Evolutionary conservation across 495 filamentous ascomycete species (phyloP), one percentile per base, ranked within the genome.

Genomic region (Xylaria castorea): DNA sequence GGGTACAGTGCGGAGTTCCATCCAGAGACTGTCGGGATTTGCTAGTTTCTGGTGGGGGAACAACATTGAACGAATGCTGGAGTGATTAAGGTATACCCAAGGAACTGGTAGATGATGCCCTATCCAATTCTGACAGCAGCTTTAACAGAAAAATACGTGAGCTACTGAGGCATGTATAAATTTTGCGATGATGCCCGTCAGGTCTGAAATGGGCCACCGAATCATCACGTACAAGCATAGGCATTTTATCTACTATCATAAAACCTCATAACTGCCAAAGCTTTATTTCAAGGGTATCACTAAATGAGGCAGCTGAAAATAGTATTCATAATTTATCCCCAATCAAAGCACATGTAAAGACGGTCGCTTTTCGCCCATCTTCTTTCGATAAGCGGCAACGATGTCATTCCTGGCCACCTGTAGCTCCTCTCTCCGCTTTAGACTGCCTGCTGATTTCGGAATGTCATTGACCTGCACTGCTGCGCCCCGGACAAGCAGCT

Each of bases 401-500:
- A 97, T 90, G 60, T 87, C 90, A 78, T 86, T 88, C 76, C 95
- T 86, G 76, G 92, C 90, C 58, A 84, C 88, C 16, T 92, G 91
- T 70, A 98, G 77, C 82, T 97, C 94, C 81, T 97, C 94, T 78
- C 94, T 86, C 79, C 90, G 87, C 73, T 92, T 87, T 82, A 97
- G 84, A 84, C 94, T 95, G 42, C 95, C 94, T 12, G 89, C 90
- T 6, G 88, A 82, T 77, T 90, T 91, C 36, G 94, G 94, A 42
- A 97, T 89, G 77, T 92, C 89, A 11, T 83, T 89, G 40, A 94
- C 90, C 71, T 93, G 87, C 16, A 93, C 92, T 75, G 85, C 85
- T 4, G 92, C 92, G 2, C 92, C 92, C 50, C 89, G 84, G 5
- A 92, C 87, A 76, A 92, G 89, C 71, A 97, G 88, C 61, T 91